A percentile compares a stretch with the other conserved stretches of the same genome.
phyloP scores from a whole-genome alignment of 1,139 yeast genomes.

The Yamadazyma jaroonii region DNA sequence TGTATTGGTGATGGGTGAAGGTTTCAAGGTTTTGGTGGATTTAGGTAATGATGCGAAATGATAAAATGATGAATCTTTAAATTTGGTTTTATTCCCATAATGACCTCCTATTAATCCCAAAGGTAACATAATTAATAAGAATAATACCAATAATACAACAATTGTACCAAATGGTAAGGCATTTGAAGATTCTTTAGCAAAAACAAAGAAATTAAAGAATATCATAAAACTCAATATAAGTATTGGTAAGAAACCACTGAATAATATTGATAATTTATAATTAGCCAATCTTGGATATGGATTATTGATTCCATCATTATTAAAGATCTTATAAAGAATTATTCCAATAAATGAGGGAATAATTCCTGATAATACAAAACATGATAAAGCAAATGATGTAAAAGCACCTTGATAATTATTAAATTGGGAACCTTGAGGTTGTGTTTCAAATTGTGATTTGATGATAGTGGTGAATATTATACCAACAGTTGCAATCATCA shows the following conservation, averaged over 20 bases:
- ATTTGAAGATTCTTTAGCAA: conserved; percentile 74
- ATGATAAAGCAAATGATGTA: conserved; percentile 51
- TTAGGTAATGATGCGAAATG: conserved; percentile 7
- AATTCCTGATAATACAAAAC: conserved; percentile 68
- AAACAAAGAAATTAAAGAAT: conserved; percentile 62
- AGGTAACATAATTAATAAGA: conserved; percentile 69
- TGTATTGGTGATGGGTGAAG: neutral
- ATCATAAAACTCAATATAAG: conserved; percentile 51
- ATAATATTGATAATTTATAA: conserved; percentile 42
- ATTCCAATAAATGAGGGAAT: conserved; percentile 73
- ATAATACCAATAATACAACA: conserved; percentile 52
- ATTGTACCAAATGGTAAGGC: conserved; percentile 79
- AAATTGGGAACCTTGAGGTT: conserved; percentile 27
- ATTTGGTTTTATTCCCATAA: conserved; percentile 45
- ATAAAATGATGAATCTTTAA: conserved; percentile 17
- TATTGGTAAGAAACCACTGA: conserved; percentile 64
- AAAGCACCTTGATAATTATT: conserved; percentile 66
- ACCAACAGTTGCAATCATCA: conserved; percentile 61
- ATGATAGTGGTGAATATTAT: conserved; percentile 59
- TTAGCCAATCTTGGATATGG: conserved; percentile 20
- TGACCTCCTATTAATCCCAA: conserved; percentile 71
- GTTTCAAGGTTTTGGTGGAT: neutral
- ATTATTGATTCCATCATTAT: conserved; percentile 29
- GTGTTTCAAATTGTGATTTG: conserved; percentile 29
- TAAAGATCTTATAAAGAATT: conserved; percentile 54